Evolutionary conservation across 2,329 filamentous ascomycete genomes (phyloP).

Genomic region (Dissoconium aciculare): DNA sequence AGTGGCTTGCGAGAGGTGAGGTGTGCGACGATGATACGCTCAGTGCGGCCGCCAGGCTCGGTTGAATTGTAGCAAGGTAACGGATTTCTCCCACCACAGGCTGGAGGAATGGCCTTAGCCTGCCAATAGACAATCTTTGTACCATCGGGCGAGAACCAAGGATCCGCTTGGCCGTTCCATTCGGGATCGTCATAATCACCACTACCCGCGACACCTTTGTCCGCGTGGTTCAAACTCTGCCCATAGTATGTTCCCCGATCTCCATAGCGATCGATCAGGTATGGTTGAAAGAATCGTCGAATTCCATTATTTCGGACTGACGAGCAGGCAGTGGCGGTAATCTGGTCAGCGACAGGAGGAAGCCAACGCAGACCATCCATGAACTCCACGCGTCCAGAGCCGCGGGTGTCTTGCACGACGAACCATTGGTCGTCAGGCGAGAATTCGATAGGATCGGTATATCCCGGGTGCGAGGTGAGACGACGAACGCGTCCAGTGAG

Average conservation of each 20-base stretch:
- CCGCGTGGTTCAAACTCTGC: constrained; percentile 28
- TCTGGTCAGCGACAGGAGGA: constrained; percentile 29
- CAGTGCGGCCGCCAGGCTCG: constrained; percentile 25
- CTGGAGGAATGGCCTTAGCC: constrained; percentile 25
- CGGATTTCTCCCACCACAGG: constrained; percentile 32
- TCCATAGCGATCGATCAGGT: constrained; percentile 30
- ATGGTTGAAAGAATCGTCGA: constrained; percentile 34
- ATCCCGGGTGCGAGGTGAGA: constrained; percentile 32
- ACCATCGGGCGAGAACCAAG: constrained; percentile 28
- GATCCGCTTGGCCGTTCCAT: constrained; percentile 37
- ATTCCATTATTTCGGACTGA: constrained; percentile 34
- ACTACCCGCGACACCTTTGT: constrained; percentile 3
- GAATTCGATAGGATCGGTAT: constrained; percentile 30
- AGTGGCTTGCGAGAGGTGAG: constrained; percentile 23
- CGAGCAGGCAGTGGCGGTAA: constrained; percentile 22
- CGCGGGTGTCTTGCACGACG: constrained; percentile 32
- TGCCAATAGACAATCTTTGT: constrained; percentile 33
- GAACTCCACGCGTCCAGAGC: constrained; percentile 30
- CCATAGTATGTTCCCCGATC: constrained; percentile 34
- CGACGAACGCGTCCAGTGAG: constrained; percentile 29
- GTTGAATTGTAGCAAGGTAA: constrained; percentile 29
- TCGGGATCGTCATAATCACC: constrained; percentile 32
- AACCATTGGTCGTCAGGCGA: constrained; percentile 32
- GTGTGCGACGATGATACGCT: constrained; percentile 31
- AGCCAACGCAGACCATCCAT: constrained; percentile 28